Base-by-base conservation (phyloP, 768 basidiomycete genomes). In the Cystofilobasidium capitatum region DNA sequence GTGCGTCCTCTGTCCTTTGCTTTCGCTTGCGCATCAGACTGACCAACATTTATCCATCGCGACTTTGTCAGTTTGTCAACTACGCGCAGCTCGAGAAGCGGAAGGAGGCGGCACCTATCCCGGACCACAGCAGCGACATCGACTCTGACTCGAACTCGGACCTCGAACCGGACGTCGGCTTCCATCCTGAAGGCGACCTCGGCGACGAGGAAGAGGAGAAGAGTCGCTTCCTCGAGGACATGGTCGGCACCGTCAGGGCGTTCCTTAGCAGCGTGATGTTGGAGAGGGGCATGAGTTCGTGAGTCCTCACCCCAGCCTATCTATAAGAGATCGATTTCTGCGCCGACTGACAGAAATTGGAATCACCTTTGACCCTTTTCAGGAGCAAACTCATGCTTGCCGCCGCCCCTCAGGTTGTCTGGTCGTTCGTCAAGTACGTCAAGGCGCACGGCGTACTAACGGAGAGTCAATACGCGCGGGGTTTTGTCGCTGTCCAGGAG, bases 381-480 rank as follows among this genome's bases (percentile, higher is more conserved):
- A 66, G 65, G 65, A n/a, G 39, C 20, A 58, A 66, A 35, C 7
- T 26, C 3, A 44, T 49, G 20, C 57, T 66, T 5, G 45, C 17
- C 3, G 58, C 42, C 17, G 65, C 40, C 16, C 58, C 65, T 3
- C 31, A 49, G 13, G 58, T 66, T n/a, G 58, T 58, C 16, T 49
- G 26, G 55, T 60, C 58, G n/a, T 66, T 47, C 47, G 44, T 66
- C n/a, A 37, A 39, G 33, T 66, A 66, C 58, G 33, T 66, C 35
- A 58, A 47, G n/a, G 65, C 58, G n/a, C 65, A 66, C 37, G 58
- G 65, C 14, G 65, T 66, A 1, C 47, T 66, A 5, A 31, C 58
- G 1, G 65, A 66, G 45, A 10, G 31, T 12, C 13, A 29, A 3
- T 20, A 9, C 7, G 35, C n/a, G 36, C n/a, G 24, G 2, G 40